phyloP scores from a whole-genome alignment of 164 flowering plant species.

The Akebia trifoliata region DNA sequence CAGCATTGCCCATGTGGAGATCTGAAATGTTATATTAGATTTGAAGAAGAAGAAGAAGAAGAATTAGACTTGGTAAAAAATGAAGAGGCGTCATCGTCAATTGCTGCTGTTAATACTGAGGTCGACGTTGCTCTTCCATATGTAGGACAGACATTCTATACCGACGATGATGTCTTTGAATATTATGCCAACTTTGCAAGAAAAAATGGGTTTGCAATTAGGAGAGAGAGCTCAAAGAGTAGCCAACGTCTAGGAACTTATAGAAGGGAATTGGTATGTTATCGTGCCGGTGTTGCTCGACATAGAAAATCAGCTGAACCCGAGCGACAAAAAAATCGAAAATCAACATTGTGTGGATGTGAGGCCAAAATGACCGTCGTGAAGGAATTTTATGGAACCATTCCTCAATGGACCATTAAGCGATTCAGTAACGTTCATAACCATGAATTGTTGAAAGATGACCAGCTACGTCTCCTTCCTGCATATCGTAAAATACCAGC shows the following conservation, averaged over 20 bases:
- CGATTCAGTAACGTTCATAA: conserved; percentile 67
- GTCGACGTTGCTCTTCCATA: conserved; percentile 40
- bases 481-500: conserved; percentile 66
- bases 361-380: conserved; percentile 64
- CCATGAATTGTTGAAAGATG: conserved; percentile 68
- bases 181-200: conserved; percentile 57
- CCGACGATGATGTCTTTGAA: conserved; percentile 62
- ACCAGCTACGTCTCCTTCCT: conserved; percentile 68
- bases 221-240: conserved; percentile 55
- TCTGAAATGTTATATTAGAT: conserved; percentile 56
- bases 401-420: conserved; percentile 53
- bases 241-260: conserved; percentile 53
- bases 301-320: conserved; percentile 42
- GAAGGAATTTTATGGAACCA: conserved; percentile 54
- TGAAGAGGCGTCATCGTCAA: conserved; percentile 16
- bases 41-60: conserved; percentile 30
- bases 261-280: conserved; percentile 64
- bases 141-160: conserved; percentile 59
- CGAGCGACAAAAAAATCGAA: conserved; percentile 57
- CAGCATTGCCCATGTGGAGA: conserved; percentile 80
- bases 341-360: conserved; percentile 65
- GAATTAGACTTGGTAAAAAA: conserved; percentile 14
- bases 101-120: neutral
- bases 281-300: conserved; percentile 57
- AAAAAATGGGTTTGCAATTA: conserved; percentile 62